Base-by-base conservation (phyloP, 2,329 filamentous ascomycete genomes). In the Pyrenophora graminea region DNA sequence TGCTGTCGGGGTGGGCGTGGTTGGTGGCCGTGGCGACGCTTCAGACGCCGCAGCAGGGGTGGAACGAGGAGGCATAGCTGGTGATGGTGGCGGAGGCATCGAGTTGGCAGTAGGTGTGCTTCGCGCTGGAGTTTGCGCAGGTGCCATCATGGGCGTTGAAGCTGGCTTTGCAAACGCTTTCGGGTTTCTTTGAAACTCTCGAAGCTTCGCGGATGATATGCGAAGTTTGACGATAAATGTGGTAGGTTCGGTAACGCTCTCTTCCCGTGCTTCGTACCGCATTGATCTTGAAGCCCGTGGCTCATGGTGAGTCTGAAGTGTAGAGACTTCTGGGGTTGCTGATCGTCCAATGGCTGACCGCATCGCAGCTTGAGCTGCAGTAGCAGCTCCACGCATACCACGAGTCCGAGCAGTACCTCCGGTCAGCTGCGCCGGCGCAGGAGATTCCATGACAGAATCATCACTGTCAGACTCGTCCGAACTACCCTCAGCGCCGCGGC, bases 381-480 rank as follows among this genome's bases (percentile, higher is more conserved):
- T 87, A 13, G 93, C 93, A 13, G 93, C 93, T 45, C 91, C 91
- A 49, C 93, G 87, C 84, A 97, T 91, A 41, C 88, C 88, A 70
- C 93, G 84, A 7, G 91, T 96, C 56, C 93, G 84, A 32, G 91
- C 87, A 1, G 92, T 96, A 39, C 90, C 91, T 59, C 79, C 79
- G 31, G 84, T 80, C 39, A 91, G 76, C 57, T 89, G 84, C 6
- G 88, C 85, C 32, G 77, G 76, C 33, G 88, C 89, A 2, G 91
- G 91, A n/a, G 92, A 96, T 53, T 95, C 92, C 15, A 88, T 85
- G 1, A 82, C 85, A 0, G 91, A 96, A 51, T 95, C 90, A 49
- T 97, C 93, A 68, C 90, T 96, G 23, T 96, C 91, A 41, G 93
- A 90, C 1, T 94, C 93, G 47, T 97, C 93, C 0, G 91, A 95